These are phyloP conservation scores for Manihot esculenta DNA, from an alignment of 441 rosid species.

Conservation along the genomic window DNA sequence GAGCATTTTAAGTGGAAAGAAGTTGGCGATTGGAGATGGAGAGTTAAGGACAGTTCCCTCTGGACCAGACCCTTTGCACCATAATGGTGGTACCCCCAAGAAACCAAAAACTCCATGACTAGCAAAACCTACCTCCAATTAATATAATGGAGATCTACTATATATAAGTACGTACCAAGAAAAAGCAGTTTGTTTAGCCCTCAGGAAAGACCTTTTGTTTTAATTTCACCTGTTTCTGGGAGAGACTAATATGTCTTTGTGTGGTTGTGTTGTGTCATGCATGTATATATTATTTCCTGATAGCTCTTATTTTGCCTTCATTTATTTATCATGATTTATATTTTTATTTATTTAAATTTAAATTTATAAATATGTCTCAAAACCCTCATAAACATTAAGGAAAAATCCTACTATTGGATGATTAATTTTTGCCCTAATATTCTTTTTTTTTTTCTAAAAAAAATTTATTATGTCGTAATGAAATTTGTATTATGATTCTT, in stretches of 20 bases:
- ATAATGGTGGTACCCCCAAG: constrained; percentile 56
- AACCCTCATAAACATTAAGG: too few relatives aligned
- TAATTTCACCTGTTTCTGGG: neutral
- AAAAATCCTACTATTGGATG: too few relatives aligned
- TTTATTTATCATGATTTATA: neutral
- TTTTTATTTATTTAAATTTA: neutral
- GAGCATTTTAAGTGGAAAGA: constrained; percentile 12
- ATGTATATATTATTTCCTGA: too few relatives aligned
- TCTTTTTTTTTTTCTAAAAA: too few relatives aligned
- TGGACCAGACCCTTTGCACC: constrained; percentile 83
- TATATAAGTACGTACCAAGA: neutral
- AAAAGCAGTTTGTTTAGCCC: neutral
- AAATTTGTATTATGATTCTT: too few relatives aligned
- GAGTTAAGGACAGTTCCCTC: constrained; percentile 60
- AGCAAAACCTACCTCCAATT: neutral
- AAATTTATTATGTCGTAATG: too few relatives aligned
- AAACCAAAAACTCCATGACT: constrained; percentile 52
- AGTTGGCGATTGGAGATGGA: constrained; percentile 29
- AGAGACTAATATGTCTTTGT: neutral
- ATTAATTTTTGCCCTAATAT: too few relatives aligned
- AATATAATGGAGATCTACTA: neutral
- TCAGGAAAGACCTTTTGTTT: neutral
- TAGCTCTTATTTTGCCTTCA: neutral
- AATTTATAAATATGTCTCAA: too few relatives aligned
- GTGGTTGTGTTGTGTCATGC: neutral